A percentile compares a stretch with the other conserved stretches of the same genome.
Conservation (phyloP, 2,329 filamentous ascomycete species). For the Pseudogymnoascus sp. region DNA sequence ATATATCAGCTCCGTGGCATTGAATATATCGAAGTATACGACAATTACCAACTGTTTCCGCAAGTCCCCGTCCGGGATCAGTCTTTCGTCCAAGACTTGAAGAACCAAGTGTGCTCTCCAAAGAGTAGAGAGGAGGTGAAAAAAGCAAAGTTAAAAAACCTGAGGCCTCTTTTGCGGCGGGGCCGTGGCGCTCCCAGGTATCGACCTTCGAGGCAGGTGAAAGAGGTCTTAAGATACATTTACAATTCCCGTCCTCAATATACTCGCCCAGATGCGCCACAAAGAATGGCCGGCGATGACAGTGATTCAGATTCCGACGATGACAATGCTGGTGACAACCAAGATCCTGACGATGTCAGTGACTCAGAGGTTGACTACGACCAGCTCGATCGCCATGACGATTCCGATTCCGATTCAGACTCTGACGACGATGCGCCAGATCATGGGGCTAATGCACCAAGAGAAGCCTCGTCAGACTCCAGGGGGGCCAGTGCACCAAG, state of each 20-base stretch:
- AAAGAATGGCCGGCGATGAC: background rate
- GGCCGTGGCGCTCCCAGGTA: background rate
- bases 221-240: background rate
- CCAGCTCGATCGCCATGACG: no score
- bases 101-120: background rate
- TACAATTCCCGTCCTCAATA: background rate
- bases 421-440: background rate
- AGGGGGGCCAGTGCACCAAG: background rate
- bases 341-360: background rate
- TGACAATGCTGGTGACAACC: background rate
- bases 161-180: background rate
- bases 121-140: background rate
- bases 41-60: background rate
- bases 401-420: no score
- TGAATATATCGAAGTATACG: background rate
- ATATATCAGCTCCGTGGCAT: background rate
- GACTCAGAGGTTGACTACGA: background rate
- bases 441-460: background rate
- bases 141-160: background rate
- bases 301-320: background rate
- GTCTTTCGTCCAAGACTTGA: background rate
- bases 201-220: background rate
- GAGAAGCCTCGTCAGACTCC: background rate
- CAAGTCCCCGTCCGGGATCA: background rate
- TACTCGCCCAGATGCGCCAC: background rate